Conservation (phyloP, 2,329 filamentous ascomycete species). For the Chaetomium sp. region DNA sequence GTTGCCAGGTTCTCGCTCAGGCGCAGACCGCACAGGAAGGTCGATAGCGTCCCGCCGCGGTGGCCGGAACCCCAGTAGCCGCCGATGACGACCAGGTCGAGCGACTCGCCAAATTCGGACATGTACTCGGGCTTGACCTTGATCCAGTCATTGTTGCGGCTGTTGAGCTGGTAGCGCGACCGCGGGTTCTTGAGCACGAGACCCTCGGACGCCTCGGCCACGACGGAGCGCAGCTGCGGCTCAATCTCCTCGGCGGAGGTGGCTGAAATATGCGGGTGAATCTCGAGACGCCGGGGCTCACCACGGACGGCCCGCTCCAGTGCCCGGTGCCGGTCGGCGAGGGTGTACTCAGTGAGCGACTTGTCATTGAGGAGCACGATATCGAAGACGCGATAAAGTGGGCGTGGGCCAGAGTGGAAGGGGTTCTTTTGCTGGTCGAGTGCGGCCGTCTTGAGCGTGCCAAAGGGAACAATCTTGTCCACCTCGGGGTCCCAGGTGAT, state of each 20-base stretch:
- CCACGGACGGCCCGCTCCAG: conserved; percentile 64
- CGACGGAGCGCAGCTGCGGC: conserved; percentile 68
- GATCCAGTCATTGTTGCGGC: conserved; percentile 92
- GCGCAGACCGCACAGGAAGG: conserved; percentile 82
- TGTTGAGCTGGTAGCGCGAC: conserved; percentile 79
- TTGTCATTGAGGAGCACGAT: conserved; percentile 82
- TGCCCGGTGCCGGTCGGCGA: conserved; percentile 72
- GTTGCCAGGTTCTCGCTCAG: conserved; percentile 62
- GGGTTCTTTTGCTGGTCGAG: conserved; percentile 71
- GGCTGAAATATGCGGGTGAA: conserved; percentile 66
- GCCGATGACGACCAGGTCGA: conserved; percentile 84
- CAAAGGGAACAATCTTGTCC: conserved; percentile 82
- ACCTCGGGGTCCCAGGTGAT: conserved; percentile 90
- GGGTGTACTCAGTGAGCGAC: conserved; percentile 71
- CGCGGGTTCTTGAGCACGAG: conserved; percentile 89
- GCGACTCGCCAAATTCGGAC: conserved; percentile 87
- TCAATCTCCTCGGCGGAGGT: conserved; percentile 68
- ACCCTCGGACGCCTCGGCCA: conserved; percentile 82
- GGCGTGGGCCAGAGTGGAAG: conserved; percentile 59
- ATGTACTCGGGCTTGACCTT: conserved; percentile 99
- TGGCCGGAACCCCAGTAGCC: conserved; percentile 88
- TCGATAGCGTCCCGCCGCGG: conserved; percentile 75
- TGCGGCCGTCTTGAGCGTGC: conserved; percentile 87
- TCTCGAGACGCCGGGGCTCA: conserved; percentile 71
- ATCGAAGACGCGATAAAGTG: conserved; percentile 82